Conservation (phyloP, 2,329 filamentous ascomycete species). For the Trichoderma harzianum region DNA sequence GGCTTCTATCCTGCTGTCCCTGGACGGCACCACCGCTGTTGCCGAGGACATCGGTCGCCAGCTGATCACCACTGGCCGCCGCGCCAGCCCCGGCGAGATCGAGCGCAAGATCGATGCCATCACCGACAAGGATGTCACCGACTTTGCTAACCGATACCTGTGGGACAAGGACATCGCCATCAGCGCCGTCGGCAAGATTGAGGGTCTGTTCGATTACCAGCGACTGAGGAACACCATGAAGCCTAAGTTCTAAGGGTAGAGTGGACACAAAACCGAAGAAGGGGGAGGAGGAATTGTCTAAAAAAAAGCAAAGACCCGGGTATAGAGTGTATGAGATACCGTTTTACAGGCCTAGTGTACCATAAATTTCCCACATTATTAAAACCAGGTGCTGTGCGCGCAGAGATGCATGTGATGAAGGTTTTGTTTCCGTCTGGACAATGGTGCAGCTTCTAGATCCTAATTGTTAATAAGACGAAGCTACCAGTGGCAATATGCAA, state of each 20-base stretch:
- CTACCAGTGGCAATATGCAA: background rate
- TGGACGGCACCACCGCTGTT: slow-evolving; percentile 94
- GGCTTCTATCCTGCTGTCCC: slow-evolving; percentile 92
- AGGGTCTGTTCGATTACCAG: slow-evolving; percentile 78
- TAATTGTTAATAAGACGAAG: background rate
- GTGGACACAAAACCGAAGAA: slow-evolving; percentile 19
- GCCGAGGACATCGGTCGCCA: slow-evolving; percentile 98
- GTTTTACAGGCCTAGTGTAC: slow-evolving; percentile 50
- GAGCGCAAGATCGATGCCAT: slow-evolving; percentile 87
- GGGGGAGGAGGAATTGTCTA: slow-evolving; percentile 28
- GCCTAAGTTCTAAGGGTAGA: slow-evolving; percentile 61
- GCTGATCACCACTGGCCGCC: slow-evolving; percentile 93
- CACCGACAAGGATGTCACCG: slow-evolving; percentile 94
- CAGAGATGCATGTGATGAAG: slow-evolving; percentile 27
- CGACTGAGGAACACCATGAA: slow-evolving; percentile 81
- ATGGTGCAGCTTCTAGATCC: background rate
- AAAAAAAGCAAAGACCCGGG: slow-evolving; percentile 40
- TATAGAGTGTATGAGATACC: slow-evolving; percentile 58
- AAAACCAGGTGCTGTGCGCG: slow-evolving; percentile 28
- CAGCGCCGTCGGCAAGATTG: slow-evolving; percentile 87
- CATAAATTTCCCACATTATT: slow-evolving; percentile 48
- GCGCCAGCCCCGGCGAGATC: slow-evolving; percentile 88
- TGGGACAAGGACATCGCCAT: slow-evolving; percentile 98
- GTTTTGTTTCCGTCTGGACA: background rate
- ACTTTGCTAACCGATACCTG: slow-evolving; percentile 88